These are phyloP conservation scores for Ceratocystiopsis minuta DNA, from an alignment of 2,329 filamentous ascomycete species.

Conservation along the genomic window DNA sequence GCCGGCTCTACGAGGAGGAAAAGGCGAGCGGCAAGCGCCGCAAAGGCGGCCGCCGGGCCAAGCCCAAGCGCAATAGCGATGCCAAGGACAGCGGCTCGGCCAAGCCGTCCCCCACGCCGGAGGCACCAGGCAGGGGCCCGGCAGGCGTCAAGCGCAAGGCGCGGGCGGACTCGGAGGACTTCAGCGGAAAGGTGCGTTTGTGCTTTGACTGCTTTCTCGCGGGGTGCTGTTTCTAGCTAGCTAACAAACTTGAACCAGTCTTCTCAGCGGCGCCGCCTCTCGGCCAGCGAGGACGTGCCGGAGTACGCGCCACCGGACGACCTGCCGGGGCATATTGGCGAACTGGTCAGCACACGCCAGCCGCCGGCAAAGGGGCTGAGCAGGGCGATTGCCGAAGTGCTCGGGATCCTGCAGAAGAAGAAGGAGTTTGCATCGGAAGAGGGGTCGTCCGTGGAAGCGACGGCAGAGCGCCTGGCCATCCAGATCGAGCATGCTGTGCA, in stretches of 20 bases:
- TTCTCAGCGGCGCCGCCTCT: slow-evolving; percentile 35
- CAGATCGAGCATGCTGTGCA: slow-evolving; percentile 60
- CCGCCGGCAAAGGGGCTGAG: slow-evolving; percentile 52
- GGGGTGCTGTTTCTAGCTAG: no score
- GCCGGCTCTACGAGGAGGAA: slow-evolving; percentile 44
- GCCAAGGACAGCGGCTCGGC: slow-evolving; percentile 24
- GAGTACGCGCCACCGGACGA: slow-evolving; percentile 32
- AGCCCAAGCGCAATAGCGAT: slow-evolving; percentile 49
- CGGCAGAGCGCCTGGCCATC: slow-evolving; percentile 54
- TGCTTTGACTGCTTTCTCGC: no score
- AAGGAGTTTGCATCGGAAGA: slow-evolving; percentile 44
- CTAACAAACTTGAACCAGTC: not conserved
- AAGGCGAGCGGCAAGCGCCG: slow-evolving; percentile 39
- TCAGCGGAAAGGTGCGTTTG: slow-evolving; percentile 33
- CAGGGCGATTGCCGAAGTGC: slow-evolving; percentile 48
- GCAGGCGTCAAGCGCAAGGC: slow-evolving; percentile 33
- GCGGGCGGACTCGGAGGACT: slow-evolving; percentile 37
- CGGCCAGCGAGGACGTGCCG: slow-evolving; percentile 27
- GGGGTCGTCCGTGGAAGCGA: slow-evolving; percentile 41
- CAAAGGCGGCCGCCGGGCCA: slow-evolving; percentile 39
- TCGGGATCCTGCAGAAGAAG: slow-evolving; percentile 49
- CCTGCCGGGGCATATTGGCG: slow-evolving; percentile 30
- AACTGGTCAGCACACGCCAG: slow-evolving; percentile 45
- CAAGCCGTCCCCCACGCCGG: slow-evolving; percentile 21
- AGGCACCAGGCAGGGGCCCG: slow-evolving; percentile 12